phyloP scores from a whole-genome alignment of 2,329 filamentous ascomycete genomes.

The Septoria linicola region DNA sequence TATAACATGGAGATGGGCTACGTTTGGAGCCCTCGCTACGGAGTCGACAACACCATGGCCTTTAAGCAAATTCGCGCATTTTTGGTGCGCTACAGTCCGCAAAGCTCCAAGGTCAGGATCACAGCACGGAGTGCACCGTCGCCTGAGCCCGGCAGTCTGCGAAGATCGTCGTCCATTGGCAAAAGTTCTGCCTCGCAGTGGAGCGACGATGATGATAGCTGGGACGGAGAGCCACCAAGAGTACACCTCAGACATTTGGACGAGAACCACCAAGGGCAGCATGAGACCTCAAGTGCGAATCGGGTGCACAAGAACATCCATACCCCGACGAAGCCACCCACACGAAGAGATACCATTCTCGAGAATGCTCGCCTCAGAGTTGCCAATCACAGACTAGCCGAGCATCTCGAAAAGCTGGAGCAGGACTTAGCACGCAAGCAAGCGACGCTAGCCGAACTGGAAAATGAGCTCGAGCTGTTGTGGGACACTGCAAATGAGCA shows the following conservation, averaged over 20 bases:
- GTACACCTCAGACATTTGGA: not conserved
- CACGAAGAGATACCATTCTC: not conserved
- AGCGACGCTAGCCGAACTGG: not conserved
- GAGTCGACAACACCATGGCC: not conserved
- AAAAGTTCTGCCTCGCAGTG: slow-evolving; percentile 2
- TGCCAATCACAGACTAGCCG: slow-evolving; percentile 2
- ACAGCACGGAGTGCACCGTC: not conserved
- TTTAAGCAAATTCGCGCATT: slow-evolving; percentile 3
- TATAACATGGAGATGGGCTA: not conserved
- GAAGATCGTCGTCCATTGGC: not conserved
- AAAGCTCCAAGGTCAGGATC: not conserved
- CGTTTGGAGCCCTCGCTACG: too few relatives aligned
- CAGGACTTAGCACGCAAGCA: slow-evolving; percentile 4
- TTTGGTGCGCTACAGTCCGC: not conserved
- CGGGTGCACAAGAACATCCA: not conserved
- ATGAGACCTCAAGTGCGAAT: not conserved
- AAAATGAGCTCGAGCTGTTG: not conserved
- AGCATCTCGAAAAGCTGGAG: slow-evolving; percentile 2
- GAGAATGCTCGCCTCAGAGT: slow-evolving; percentile 2
- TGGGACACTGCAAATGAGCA: slow-evolving; percentile 1
- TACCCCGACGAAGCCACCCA: not conserved
- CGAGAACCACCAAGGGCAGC: not conserved
- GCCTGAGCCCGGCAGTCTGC: not conserved
- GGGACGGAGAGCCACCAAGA: not conserved
- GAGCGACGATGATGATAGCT: not conserved